Evolutionary conservation across 441 rosid species (phyloP).

Genomic region (Populus hybrid): DNA sequence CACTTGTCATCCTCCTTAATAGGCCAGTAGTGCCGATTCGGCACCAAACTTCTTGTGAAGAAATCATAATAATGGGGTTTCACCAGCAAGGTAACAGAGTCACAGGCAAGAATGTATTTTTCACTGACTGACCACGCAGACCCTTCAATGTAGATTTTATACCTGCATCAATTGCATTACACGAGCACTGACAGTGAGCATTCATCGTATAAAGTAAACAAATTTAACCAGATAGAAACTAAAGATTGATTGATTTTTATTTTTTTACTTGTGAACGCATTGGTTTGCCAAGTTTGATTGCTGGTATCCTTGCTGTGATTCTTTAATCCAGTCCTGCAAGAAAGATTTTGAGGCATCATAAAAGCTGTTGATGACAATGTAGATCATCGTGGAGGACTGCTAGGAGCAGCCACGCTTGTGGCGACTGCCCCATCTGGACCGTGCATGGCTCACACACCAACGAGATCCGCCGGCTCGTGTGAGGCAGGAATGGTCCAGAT

Average conservation of each 20-base stretch:
- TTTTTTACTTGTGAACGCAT: constrained; percentile 62
- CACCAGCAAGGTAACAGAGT: constrained; percentile 62
- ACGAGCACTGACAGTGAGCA: not conserved
- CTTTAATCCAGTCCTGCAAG: constrained; percentile 69
- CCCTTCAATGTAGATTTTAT: constrained; percentile 87
- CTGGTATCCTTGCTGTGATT: constrained; percentile 61
- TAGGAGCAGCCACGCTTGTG: too few species aligned
- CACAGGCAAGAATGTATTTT: constrained; percentile 89
- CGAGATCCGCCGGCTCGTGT: not conserved
- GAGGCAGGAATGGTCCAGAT: not conserved
- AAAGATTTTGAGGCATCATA: not conserved
- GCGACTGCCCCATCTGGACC: too few species aligned
- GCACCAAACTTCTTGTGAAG: constrained; percentile 75
- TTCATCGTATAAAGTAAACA: not conserved
- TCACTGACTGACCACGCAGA: constrained; percentile 94
- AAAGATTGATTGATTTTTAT: not conserved
- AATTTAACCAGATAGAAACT: not conserved
- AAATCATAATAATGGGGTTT: constrained; percentile 74
- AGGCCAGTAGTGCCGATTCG: constrained; percentile 83
- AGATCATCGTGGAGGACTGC: too few species aligned
- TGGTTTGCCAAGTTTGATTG: constrained; percentile 65
- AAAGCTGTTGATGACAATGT: not conserved
- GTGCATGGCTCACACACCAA: too few species aligned
- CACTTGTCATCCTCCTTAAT: constrained; percentile 62
- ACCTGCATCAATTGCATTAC: constrained; percentile 36